A percentile compares a stretch with the other conserved stretches of the same genome.
Evolutionary conservation across 2,329 filamentous ascomycete species (phyloP).

Genomic region (Beauveria asiatica): DNA sequence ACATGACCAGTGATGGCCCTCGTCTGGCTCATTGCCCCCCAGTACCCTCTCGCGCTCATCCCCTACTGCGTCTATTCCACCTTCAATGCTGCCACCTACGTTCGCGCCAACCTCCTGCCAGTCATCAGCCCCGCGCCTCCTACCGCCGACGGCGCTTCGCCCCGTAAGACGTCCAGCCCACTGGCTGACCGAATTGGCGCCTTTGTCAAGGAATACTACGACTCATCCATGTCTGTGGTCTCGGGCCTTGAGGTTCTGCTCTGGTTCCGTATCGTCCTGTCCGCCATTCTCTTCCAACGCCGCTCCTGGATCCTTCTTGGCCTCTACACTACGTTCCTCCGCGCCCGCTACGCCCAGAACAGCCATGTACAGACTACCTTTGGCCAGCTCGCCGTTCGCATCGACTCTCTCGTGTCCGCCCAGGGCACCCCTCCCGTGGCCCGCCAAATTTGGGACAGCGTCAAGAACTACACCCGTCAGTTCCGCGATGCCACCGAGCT

Average conservation of each 20-base stretch:
- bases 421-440: slow-evolving; percentile 78
- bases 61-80: slow-evolving; percentile 95
- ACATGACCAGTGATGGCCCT: slow-evolving; percentile 68
- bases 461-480: slow-evolving; percentile 66
- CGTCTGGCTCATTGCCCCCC: slow-evolving; percentile 86
- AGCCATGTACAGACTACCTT: slow-evolving; percentile 83
- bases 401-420: slow-evolving; percentile 75
- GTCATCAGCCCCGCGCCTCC: slow-evolving; percentile 63
- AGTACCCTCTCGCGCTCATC: slow-evolving; percentile 82
- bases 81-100: slow-evolving; percentile 97
- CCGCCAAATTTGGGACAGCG: slow-evolving; percentile 68
- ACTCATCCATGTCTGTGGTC: slow-evolving; percentile 89
- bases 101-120: slow-evolving; percentile 85
- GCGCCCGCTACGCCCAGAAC: slow-evolving; percentile 84
- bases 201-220: slow-evolving; percentile 98
- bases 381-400: slow-evolving; percentile 58
- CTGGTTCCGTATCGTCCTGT: slow-evolving; percentile 73
- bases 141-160: slow-evolving; percentile 49
- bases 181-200: slow-evolving; percentile 75
- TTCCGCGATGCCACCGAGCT: slow-evolving; percentile 74
- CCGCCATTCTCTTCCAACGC: slow-evolving; percentile 79
- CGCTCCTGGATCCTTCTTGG: slow-evolving; percentile 82
- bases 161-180: slow-evolving; percentile 44
- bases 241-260: slow-evolving; percentile 79
- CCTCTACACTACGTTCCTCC: slow-evolving; percentile 87